Evolutionary conservation across 441 rosid genomes (phyloP).

Genomic region (Jatropha multifida): DNA sequence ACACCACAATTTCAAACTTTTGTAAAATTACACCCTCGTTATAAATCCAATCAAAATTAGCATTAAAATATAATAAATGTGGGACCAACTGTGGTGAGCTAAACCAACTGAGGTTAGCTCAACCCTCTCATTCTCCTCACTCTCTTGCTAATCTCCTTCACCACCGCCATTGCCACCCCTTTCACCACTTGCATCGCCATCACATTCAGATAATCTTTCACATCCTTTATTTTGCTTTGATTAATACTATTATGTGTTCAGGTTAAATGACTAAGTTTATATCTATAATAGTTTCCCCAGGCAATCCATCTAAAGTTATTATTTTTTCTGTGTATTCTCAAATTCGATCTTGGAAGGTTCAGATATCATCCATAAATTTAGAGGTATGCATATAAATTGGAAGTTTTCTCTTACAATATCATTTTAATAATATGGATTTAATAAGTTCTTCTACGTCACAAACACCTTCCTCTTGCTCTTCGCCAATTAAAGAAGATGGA

Average conservation of each 20-base stretch:
- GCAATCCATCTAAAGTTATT: conserved; percentile 76
- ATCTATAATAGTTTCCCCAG: conserved; percentile 59
- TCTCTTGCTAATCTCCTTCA: too few relatives aligned
- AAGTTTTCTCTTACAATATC: too few relatives aligned
- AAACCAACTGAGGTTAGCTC: too few relatives aligned
- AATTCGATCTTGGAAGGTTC: conserved; percentile 69
- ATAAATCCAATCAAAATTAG: too few relatives aligned
- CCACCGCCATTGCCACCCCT: too few relatives aligned
- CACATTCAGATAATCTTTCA: conserved; percentile 49
- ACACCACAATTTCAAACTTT: too few relatives aligned
- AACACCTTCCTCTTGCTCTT: conserved; percentile 31
- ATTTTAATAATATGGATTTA: too few relatives aligned
- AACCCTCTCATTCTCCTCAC: too few relatives aligned
- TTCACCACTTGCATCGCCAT: too few relatives aligned
- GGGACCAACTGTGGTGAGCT: too few relatives aligned
- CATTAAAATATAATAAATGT: too few relatives aligned
- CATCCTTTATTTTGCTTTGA: not conserved
- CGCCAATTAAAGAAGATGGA: conserved; percentile 59
- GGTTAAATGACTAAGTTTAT: conserved; percentile 17
- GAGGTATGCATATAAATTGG: conserved; percentile 41
- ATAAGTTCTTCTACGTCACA: conserved; percentile 19
- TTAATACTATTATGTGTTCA: not conserved
- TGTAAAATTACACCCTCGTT: too few relatives aligned
- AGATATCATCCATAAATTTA: conserved; percentile 62
- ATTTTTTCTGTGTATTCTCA: conserved; percentile 88